Conservation (phyloP, 1,284 basidiomycete species). For the Naganishia albida region DNA sequence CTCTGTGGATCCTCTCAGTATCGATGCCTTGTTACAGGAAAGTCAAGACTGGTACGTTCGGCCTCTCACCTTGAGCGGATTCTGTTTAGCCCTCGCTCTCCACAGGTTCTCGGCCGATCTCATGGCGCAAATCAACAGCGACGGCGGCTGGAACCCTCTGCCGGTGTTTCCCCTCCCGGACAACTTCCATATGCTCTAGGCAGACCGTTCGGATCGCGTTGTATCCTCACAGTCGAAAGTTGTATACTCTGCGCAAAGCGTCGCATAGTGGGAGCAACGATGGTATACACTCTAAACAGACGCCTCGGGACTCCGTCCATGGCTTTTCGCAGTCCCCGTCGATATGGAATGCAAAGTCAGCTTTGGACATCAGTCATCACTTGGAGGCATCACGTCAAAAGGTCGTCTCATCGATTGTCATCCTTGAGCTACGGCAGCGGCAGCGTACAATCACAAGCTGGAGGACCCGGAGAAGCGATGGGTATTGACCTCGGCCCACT, state of each 20-base stretch:
- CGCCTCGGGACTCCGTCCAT: constrained; percentile 9
- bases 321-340: constrained; percentile 13
- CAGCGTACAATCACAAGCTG: too few relatives aligned
- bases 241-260: too few relatives aligned
- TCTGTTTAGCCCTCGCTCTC: not conserved
- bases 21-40: constrained; percentile 31
- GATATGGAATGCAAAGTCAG: not conserved
- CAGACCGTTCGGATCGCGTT: not conserved
- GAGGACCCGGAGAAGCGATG: too few relatives aligned
- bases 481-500: too few relatives aligned
- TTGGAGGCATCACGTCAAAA: too few relatives aligned
- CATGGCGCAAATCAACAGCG: constrained; percentile 30
- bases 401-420: too few relatives aligned
- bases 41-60: constrained; percentile 28
- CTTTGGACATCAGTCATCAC: not conserved
- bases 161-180: constrained; percentile 26
- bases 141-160: constrained; percentile 26
- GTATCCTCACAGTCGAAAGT: not conserved
- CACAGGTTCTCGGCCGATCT: constrained; percentile 31
- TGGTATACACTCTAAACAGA: too few relatives aligned
- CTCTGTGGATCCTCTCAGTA: constrained; percentile 27
- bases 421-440: too few relatives aligned
- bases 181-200: constrained; percentile 24
- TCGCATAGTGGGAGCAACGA: too few relatives aligned
- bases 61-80: not conserved